phyloP scores from a whole-genome alignment of 768 basidiomycete species.

The Russula lepida region DNA sequence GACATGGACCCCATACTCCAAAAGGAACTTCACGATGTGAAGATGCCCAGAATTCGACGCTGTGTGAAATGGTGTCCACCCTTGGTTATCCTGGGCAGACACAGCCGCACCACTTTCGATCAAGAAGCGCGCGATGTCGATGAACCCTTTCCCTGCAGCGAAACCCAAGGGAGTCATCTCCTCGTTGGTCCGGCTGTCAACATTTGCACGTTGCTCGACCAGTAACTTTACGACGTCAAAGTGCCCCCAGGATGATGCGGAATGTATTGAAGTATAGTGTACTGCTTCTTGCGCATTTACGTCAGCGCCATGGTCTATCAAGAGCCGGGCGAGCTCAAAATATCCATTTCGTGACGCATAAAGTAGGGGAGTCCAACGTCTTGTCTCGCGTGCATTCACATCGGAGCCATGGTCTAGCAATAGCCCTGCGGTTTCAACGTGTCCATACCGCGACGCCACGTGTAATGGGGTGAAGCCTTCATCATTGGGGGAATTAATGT shows the following conservation, averaged over 20 bases:
- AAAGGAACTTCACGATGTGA: neutral
- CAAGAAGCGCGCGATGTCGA: neutral
- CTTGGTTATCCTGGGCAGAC: neutral
- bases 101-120: neutral
- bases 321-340: neutral
- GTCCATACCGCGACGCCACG: neutral
- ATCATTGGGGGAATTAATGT: neutral
- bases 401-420: neutral
- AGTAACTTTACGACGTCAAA: neutral
- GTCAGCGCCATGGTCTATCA: neutral
- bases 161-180: neutral
- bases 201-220: neutral
- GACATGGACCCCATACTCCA: neutral
- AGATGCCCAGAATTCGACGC: neutral
- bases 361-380: neutral
- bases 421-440: neutral
- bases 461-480: neutral
- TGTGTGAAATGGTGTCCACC: neutral
- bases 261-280: neutral
- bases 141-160: neutral
- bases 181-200: neutral
- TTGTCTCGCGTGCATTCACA: neutral
- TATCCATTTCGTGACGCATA: neutral
- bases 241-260: neutral
- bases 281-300: neutral